Evolutionary conservation across 1,139 yeast genomes (phyloP), one percentile per base, ranked within the genome.

Genomic region (Suhomyces taliae): DNA sequence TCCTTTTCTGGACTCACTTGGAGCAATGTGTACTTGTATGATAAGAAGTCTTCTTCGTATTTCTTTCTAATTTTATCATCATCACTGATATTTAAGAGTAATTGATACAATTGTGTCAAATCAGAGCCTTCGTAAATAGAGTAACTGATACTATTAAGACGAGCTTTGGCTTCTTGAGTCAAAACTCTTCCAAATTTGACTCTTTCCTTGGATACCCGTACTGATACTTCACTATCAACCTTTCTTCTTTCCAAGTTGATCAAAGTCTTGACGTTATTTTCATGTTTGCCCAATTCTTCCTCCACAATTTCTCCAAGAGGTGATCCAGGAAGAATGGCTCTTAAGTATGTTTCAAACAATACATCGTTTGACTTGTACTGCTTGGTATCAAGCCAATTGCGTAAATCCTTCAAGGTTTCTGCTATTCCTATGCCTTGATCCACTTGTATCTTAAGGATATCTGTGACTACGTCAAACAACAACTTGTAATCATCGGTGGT

Each of bases 31-130:
- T 83, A 78, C 50, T 79, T 77, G 60, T 83, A 83, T 49, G 75
- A 74, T 39, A 91, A 65, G 55, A 77, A 74, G 42, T 78, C 76
- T 27, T 79, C 83, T 63, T 91, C 96, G 41, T 76, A 67, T 8
- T 65, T 59, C n/a, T 79, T 66, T 54, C 97, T 76, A 43, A 70
- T 61, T 0, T 64, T 75, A 53, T 89, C 96, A 58, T 87, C 87
- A 52, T 80, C 74, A 34, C 85, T 74, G 34, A 79, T 61, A 57
- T 87, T 82, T 45, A 90, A 74, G 46, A 85, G 69, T 45, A 72
- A 71, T 34, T 76, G 73, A 59, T 84, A 87, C 14, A 86, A 68
- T 2, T 61, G 55, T 6, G 82, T 80, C 9, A 90, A 62, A 39
- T 76, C 70, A 0, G 87, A 81, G 8, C 71, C 60, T 42, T 70